These are phyloP conservation scores for Neckera pumila DNA, from an alignment of 225 moss, liverwort and hornwort genomes.

Conservation along the genomic window DNA sequence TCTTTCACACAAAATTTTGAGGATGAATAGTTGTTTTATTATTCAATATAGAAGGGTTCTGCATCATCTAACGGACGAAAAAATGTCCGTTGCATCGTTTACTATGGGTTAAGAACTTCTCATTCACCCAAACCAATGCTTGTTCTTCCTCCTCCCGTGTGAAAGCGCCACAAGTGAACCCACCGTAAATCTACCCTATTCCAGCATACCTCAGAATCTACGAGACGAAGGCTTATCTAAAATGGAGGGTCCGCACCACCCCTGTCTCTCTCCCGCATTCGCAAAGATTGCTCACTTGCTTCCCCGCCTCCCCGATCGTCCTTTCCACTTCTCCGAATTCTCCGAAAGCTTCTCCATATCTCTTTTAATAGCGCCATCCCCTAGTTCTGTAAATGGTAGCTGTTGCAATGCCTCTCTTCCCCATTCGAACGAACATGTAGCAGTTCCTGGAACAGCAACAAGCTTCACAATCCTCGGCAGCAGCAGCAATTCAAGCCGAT, in stretches of 20 bases:
- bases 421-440: neutral
- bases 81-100: no score
- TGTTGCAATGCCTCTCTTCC: neutral
- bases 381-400: neutral
- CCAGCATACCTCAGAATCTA: neutral
- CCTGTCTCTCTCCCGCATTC: neutral
- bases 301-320: neutral
- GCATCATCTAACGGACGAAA: no score
- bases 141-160: no score
- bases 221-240: neutral
- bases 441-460: neutral
- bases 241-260: constrained; percentile 9
- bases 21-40: no score
- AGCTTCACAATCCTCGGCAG: neutral
- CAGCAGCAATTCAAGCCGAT: neutral
- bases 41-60: no score
- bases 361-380: neutral
- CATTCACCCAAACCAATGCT: neutral
- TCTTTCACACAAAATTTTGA: no score
- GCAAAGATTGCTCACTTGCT: neutral
- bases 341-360: neutral
- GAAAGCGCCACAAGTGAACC: neutral
- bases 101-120: no score
- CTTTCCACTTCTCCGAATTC: neutral
- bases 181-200: accelerated